Conservation (phyloP, 1,284 basidiomycete species). For the Ceratobasidium sp. region DNA sequence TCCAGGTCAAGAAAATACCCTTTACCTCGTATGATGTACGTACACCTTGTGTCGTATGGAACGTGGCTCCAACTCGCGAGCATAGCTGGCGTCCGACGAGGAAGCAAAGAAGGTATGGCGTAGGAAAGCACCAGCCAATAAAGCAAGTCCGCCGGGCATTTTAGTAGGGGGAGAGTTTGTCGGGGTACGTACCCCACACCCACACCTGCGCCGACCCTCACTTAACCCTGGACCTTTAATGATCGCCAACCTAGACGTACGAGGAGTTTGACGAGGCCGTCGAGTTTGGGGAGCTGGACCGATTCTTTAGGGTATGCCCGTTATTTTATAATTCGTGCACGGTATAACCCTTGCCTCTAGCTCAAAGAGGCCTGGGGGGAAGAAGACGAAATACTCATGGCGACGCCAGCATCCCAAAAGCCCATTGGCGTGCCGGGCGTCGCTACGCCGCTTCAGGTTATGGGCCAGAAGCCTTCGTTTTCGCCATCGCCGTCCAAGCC, state of each 20-base stretch:
- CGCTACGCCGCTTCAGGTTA: conserved; percentile 77
- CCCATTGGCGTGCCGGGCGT: conserved; percentile 84
- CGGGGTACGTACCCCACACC: conserved; percentile 60
- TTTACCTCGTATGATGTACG: conserved; percentile 76
- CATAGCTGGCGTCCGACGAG: conserved; percentile 76
- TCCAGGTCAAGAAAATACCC: conserved; percentile 84
- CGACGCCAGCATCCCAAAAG: conserved; percentile 63
- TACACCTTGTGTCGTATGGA: conserved; percentile 6
- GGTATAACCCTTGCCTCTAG: conserved; percentile 48
- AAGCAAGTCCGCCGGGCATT: conserved; percentile 82
- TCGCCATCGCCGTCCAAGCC: conserved; percentile 58
- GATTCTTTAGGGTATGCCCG: conserved; percentile 66
- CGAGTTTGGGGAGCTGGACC: conserved; percentile 75
- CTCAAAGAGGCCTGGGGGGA: conserved; percentile 72
- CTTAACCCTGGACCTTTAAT: not conserved
- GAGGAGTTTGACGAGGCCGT: conserved; percentile 81
- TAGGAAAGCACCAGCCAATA: conserved; percentile 81
- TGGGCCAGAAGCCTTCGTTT: conserved; percentile 69
- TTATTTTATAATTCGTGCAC: not conserved
- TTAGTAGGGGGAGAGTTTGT: conserved; percentile 76
- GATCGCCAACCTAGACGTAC: conserved; percentile 61
- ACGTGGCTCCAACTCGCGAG: conserved; percentile 5
- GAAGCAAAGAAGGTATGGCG: conserved; percentile 82
- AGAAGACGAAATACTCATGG: conserved; percentile 63
- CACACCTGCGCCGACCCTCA: conserved; percentile 56